Evolutionary conservation across 148 eudicot genomes (phyloP), one percentile per base, ranked within the genome.

Genomic region (Chenopodium quinoa): DNA sequence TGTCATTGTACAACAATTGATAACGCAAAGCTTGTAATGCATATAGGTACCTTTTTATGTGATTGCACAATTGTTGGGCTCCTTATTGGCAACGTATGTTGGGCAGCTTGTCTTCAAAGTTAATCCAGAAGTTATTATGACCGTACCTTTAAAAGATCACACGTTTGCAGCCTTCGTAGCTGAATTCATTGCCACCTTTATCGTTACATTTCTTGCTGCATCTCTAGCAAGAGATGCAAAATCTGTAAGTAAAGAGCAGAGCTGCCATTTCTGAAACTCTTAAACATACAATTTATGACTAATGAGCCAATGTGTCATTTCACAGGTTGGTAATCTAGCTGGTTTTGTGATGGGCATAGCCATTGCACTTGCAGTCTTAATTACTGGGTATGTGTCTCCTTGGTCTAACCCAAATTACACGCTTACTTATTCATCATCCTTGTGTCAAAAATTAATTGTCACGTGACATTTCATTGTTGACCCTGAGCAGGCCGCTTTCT

Each of bases 1-100:
- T 31, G 8, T 6, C 44, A 27, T 11, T 31, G 37, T 20, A 29
- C 32, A 4, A 54, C 25, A 31, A 75, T 31, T 52, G 23, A 0
- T 77, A 13, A 40, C 47, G 11, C 25, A 27, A 3, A 29, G n/a
- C 44, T 75, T 56, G 32, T 19, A 70, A 64, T 62, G 29, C 25
- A 3, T n/a, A 86, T 56, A 95, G 97, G 98, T 95, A 78, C 98
- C 97, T 3, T 82, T 89, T 29, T 95, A 93, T 81, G 78, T 95
- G 34, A 34, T 81, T 56, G 97, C 91, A 73, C 98, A 95, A 91
- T 76, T 91, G 27, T 84, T 84, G n/a, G 98, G 97, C 29, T 86
- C 94, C 8, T 75, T 84, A 52, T 25, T 90, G 84, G 98, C 92
- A 22, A 84, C 97, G 8, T 91, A 82, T 64, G 44, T 70, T 2